Evolutionary conservation across 345 rosid species (phyloP).

Genomic region (Rhodamnia rubescens): DNA sequence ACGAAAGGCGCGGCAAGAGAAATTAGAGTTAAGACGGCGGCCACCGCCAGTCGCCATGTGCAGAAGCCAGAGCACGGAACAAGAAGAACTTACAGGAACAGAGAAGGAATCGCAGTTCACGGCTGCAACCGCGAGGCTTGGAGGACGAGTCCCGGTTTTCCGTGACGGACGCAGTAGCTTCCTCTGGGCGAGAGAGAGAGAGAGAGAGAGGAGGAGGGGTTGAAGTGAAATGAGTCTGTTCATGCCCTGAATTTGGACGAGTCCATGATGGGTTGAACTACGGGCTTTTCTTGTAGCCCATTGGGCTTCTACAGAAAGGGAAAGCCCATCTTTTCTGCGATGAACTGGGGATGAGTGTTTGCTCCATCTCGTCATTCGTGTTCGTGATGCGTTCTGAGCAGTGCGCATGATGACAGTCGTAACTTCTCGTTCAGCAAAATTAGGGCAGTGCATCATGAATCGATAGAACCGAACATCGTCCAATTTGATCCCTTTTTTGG

Average conservation of each 20-base stretch:
- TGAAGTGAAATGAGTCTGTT: neutral
- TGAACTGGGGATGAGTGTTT: too few relatives aligned
- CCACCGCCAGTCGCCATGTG: neutral
- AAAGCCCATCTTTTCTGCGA: too few relatives aligned
- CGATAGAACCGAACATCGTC: too few relatives aligned
- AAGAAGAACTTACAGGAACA: neutral
- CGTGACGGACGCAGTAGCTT: neutral
- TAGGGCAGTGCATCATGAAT: too few relatives aligned
- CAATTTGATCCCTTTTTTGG: too few relatives aligned
- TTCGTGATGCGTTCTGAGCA: too few relatives aligned
- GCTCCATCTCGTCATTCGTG: too few relatives aligned
- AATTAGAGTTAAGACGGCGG: neutral
- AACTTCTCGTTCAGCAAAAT: too few relatives aligned
- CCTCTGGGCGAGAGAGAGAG: neutral
- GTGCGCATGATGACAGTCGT: too few relatives aligned
- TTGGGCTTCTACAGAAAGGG: neutral
- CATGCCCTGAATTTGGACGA: neutral
- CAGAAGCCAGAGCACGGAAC: neutral
- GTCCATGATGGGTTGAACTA: neutral
- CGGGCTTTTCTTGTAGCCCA: neutral
- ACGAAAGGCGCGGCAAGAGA: neutral
- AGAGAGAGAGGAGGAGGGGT: neutral
- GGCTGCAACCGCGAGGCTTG: neutral
- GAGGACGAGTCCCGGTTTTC: neutral
- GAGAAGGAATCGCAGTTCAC: neutral